phyloP scores from a whole-genome alignment of 2,329 filamentous ascomycete species.

The Aspergillus felis region DNA sequence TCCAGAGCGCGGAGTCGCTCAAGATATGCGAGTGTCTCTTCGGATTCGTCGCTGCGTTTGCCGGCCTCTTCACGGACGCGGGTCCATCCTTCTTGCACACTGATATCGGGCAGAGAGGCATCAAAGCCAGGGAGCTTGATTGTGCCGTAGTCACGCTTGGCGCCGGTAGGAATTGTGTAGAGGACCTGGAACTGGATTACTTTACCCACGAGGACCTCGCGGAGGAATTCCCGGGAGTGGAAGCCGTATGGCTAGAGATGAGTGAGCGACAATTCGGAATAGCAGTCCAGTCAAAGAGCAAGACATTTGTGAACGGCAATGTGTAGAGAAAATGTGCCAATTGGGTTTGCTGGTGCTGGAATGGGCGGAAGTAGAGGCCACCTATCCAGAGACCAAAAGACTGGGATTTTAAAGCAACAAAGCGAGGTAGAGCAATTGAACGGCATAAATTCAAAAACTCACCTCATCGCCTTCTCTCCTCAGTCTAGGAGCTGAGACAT shows the following conservation, averaged over 20 bases:
- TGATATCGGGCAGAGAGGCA: slow-evolving; percentile 75
- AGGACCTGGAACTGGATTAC: slow-evolving; percentile 77
- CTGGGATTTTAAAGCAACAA: not conserved
- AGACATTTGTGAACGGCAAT: not conserved
- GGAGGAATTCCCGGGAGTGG: slow-evolving; percentile 88
- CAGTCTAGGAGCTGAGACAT: slow-evolving; percentile 82
- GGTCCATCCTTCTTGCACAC: slow-evolving; percentile 84
- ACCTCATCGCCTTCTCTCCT: slow-evolving; percentile 85
- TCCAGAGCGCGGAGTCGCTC: slow-evolving; percentile 76
- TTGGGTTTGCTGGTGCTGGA: not conserved
- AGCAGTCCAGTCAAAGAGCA: not conserved
- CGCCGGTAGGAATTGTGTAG: slow-evolving; percentile 77
- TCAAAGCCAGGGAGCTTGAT: slow-evolving; percentile 64
- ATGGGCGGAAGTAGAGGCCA: slow-evolving; percentile 12
- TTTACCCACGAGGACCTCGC: slow-evolving; percentile 80
- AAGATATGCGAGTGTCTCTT: slow-evolving; percentile 66
- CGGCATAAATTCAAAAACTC: slow-evolving; percentile 17
- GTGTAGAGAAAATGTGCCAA: not conserved
- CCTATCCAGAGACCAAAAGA: slow-evolving; percentile 5
- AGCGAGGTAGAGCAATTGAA: not conserved
- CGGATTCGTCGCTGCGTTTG: slow-evolving; percentile 75
- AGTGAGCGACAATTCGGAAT: not conserved
- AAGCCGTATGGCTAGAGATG: slow-evolving; percentile 69
- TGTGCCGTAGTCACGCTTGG: slow-evolving; percentile 82
- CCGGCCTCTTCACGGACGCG: slow-evolving; percentile 93